Base-by-base conservation (phyloP, 2,329 filamentous ascomycete genomes). In the Ophiostoma sp. region DNA sequence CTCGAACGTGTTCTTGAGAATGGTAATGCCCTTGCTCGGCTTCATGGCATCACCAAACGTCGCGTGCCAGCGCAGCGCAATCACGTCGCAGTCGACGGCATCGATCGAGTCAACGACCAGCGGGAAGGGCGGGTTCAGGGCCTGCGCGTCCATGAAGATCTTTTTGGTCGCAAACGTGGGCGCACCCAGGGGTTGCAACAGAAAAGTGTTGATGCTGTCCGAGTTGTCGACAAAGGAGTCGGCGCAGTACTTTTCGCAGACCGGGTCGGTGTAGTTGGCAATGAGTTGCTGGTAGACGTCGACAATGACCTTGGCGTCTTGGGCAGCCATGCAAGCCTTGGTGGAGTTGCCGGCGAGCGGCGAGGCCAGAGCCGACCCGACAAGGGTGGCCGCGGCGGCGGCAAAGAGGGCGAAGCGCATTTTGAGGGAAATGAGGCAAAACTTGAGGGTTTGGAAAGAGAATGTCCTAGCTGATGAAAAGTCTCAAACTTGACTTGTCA, bases 161-260 rank as follows among this genome's bases (percentile, higher is more conserved):
- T 77, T 73, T 77, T 80, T 80, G 77, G 77, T 80, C 42, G 77
- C 77, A 75, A 80, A 80, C 28, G 80, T 80, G 22, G 78, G 76
- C 52, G 73, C 74, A 68, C 79, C 79, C 50, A 80, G 78, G n/a
- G 79, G 78, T 71, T 75, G 74, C 76, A 78, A 74, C 72, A 79
- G 76, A 76, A 81, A 79, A 70, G 76, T 78, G 78, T 80, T 80
- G 78, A 81, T 80, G 76, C 78, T 80, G 78, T 80, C 79, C 71
- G 79, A 80, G 69, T 77, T 76, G 76, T 80, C 79, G 73, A 78
- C 78, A 55, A 80, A 80, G 59, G 75, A 71, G 48, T 77, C 75
- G 70, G 78, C 77, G 74, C 78, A 78, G 76, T 80, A 80, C 76
- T 78, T 80, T 12, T 75, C 76, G 75, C 77, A 77, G 72, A 77